Conservation (phyloP, 140 eudicot genomes). For the Flaveria floridana region DNA sequence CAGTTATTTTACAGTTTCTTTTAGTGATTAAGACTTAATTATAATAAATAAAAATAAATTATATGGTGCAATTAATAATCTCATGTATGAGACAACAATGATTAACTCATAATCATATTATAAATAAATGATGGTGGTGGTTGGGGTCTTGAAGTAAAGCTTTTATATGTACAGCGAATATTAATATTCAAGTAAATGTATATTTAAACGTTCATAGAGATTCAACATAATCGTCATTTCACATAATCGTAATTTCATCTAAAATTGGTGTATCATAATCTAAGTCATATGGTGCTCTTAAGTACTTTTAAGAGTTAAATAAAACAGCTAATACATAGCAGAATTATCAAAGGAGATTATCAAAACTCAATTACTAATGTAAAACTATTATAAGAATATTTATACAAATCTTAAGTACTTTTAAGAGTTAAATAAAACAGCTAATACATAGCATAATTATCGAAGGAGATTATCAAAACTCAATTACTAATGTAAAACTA, state of each 20-base stretch:
- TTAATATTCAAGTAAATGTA: background rate
- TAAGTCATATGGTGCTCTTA: background rate
- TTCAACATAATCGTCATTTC: background rate
- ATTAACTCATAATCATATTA: background rate
- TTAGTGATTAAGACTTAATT: background rate
- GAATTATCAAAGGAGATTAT: background rate
- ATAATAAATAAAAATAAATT: background rate
- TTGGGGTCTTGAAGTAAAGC: background rate
- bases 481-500: slow-evolving; percentile 4
- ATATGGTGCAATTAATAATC: background rate
- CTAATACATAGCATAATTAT: background rate
- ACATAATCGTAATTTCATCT: background rate
- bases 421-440: slow-evolving; percentile 4
- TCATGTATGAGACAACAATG: slow-evolving; percentile 14
- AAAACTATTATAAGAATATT: background rate
- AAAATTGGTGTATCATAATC: background rate
- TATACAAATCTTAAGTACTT: background rate
- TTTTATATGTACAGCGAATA: background rate
- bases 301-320: background rate
- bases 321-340: slow-evolving; percentile 5
- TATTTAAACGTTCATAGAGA: background rate
- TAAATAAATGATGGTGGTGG: background rate
- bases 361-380: slow-evolving; percentile 2
- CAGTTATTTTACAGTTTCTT: background rate
- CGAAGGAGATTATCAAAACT: background rate